These are phyloP conservation scores for Wallemia hederae DNA, from an alignment of 1,284 basidiomycete species.

Conservation along the genomic window DNA sequence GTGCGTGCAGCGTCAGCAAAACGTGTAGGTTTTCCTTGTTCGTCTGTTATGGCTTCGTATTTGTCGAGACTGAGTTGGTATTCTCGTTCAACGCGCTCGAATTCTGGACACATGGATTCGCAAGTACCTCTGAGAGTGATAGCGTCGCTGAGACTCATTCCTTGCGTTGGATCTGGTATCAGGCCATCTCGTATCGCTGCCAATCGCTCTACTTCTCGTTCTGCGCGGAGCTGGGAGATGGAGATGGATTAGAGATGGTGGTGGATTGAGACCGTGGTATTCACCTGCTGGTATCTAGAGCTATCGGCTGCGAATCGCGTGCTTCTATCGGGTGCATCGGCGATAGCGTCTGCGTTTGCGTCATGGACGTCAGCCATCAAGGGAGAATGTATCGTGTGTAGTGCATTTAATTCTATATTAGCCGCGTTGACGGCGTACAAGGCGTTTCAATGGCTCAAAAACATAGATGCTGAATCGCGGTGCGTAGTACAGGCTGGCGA, in stretches of 20 bases:
- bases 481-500: constrained; percentile 37
- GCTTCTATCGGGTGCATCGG: background rate
- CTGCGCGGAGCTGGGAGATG: constrained; percentile 19
- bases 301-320: background rate
- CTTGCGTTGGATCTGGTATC: constrained; percentile 45
- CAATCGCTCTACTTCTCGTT: constrained; percentile 40
- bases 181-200: constrained; percentile 51
- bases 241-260: constrained; percentile 4
- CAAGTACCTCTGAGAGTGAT: constrained; percentile 75
- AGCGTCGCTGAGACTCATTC: constrained; percentile 55
- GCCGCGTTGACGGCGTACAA: background rate
- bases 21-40: constrained; percentile 26
- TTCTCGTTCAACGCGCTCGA: constrained; percentile 70
- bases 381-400: too few species aligned
- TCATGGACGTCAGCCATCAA: too few species aligned
- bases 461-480: constrained; percentile 39
- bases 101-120: constrained; percentile 73
- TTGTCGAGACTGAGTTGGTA: constrained; percentile 16
- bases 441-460: constrained; percentile 23
- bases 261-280: too few species aligned
- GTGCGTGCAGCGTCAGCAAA: constrained; percentile 49
- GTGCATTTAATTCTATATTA: too few species aligned
- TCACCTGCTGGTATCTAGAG: background rate
- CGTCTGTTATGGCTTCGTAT: constrained; percentile 7
- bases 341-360: too few species aligned